A percentile compares a stretch with the other conserved stretches of the same genome.
phyloP scores from a whole-genome alignment of 495 filamentous ascomycete species.

The Pyronema domesticum region DNA sequence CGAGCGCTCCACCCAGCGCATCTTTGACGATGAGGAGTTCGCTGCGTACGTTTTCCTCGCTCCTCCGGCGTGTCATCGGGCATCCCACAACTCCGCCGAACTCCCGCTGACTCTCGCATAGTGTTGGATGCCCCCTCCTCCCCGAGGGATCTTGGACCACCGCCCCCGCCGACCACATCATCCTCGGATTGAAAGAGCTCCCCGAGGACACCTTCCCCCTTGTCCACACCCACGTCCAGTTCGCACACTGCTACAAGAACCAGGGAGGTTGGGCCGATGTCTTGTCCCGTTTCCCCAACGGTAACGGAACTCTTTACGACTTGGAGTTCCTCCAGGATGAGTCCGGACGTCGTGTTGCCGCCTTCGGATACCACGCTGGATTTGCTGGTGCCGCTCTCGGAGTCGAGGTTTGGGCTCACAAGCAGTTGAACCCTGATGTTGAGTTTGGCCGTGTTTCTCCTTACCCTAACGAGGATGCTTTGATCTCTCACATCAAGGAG shows the following conservation, averaged over 20 bases:
- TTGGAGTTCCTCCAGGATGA: slow-evolving; percentile 81
- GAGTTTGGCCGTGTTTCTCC: slow-evolving; percentile 49
- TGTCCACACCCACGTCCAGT: slow-evolving; percentile 70
- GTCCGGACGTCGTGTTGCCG: slow-evolving; percentile 60
- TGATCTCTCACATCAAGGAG: slow-evolving; percentile 57
- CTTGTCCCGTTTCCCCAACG: slow-evolving; percentile 62
- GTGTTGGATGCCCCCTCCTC: slow-evolving; percentile 56
- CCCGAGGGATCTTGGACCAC: slow-evolving; percentile 61
- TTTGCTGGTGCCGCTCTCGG: slow-evolving; percentile 70
- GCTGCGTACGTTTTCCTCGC: slow-evolving; percentile 22
- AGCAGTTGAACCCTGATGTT: slow-evolving; percentile 48
- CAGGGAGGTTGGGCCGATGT: slow-evolving; percentile 74
- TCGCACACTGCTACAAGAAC: slow-evolving; percentile 71
- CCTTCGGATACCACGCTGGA: slow-evolving; percentile 61
- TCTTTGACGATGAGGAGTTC: slow-evolving; percentile 62
- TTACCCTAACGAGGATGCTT: slow-evolving; percentile 58
- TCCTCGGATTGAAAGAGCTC: slow-evolving; percentile 87
- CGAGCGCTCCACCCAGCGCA: slow-evolving; percentile 61
- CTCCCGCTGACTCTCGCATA: background rate
- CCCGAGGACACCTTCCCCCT: slow-evolving; percentile 77
- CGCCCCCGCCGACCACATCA: slow-evolving; percentile 61
- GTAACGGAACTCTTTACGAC: slow-evolving; percentile 70
- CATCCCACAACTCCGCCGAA: background rate
- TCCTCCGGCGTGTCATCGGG: background rate
- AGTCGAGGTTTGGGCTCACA: slow-evolving; percentile 77